Conservation (phyloP, 768 basidiomycete genomes). For the Mycena indigotica region DNA sequence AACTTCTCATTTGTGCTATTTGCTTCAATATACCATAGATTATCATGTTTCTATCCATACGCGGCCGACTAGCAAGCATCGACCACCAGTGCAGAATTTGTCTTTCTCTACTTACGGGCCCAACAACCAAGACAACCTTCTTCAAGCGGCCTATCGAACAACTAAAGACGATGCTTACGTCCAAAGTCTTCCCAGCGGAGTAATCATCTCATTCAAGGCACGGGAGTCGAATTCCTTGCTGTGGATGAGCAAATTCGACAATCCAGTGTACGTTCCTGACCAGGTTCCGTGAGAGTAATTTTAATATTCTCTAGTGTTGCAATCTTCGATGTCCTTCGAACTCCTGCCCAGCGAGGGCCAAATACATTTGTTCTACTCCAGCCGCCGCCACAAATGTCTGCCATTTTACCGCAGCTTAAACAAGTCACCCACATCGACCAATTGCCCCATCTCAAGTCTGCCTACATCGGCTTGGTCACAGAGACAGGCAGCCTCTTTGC, state of each 20-base stretch:
- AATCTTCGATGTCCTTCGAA: constrained; percentile 72
- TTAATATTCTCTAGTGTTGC: constrained; percentile 59
- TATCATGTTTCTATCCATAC: constrained; percentile 87
- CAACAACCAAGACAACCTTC: constrained; percentile 77
- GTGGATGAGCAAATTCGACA: constrained; percentile 63
- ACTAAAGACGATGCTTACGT: constrained; percentile 82
- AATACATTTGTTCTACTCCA: constrained; percentile 85
- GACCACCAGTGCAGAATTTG: constrained; percentile 70
- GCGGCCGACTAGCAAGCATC: constrained; percentile 39
- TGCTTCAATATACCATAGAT: constrained; percentile 47
- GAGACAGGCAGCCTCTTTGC: constrained; percentile 78
- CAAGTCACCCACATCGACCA: constrained; percentile 31
- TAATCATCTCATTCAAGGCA: constrained; percentile 73
- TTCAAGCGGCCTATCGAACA: constrained; percentile 73
- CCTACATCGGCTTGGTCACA: constrained; percentile 80
- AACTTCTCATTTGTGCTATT: no score
- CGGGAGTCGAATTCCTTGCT: constrained; percentile 39
- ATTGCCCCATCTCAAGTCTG: constrained; percentile 58
- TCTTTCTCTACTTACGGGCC: constrained; percentile 93
- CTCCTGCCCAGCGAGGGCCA: constrained; percentile 26
- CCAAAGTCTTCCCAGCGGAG: constrained; percentile 78
- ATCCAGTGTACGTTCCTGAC: constrained; percentile 61
- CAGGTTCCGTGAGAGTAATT: background rate
- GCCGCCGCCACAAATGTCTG: constrained; percentile 74
- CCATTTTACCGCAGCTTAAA: constrained; percentile 66